Conservation (phyloP, 192 early-diverging fungal species). For the Backusella mclennaniae region DNA sequence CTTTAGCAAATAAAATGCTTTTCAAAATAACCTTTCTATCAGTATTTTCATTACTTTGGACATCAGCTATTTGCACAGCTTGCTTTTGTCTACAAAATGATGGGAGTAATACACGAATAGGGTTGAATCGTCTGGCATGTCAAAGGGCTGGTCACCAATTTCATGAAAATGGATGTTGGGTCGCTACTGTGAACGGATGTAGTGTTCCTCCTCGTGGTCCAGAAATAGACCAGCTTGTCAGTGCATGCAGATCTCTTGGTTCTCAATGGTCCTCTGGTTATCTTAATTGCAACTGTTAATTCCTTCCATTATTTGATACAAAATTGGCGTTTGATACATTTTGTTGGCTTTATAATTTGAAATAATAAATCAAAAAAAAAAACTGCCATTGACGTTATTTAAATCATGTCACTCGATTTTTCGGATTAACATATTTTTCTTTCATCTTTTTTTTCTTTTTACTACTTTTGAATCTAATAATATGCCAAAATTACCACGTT, state of each 20-base stretch:
- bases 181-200: neutral
- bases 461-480: neutral
- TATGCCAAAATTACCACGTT: neutral
- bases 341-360: neutral
- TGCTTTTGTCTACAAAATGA: neutral
- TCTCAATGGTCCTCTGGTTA: neutral
- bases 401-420: neutral
- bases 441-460: neutral
- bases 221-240: neutral
- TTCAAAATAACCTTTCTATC: too few species aligned
- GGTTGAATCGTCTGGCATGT: neutral
- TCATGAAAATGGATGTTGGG: neutral
- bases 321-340: neutral
- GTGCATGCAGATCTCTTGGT: neutral
- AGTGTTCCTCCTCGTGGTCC: neutral
- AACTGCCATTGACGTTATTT: neutral
- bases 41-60: neutral
- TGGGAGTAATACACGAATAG: neutral
- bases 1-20: too few species aligned
- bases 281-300: neutral
- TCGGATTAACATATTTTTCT: neutral
- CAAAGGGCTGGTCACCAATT: neutral
- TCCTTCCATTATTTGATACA: neutral
- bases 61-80: neutral
- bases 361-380: neutral